These are phyloP conservation scores for Spinacia oleracea DNA, from an alignment of 179 eudicot species.

Conservation along the genomic window DNA sequence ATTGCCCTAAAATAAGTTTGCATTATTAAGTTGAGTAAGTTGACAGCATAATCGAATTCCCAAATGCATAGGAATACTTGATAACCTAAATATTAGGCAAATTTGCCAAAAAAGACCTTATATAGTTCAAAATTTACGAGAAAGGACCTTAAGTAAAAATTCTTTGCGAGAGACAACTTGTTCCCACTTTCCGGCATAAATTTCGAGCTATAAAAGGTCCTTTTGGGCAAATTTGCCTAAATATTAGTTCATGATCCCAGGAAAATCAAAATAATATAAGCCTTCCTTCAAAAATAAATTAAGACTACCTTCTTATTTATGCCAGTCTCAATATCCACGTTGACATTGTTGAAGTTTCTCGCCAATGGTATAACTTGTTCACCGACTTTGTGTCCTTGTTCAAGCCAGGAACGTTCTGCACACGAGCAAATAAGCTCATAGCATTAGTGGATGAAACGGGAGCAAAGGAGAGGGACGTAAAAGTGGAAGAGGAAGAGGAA, in stretches of 20 bases:
- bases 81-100: not conserved
- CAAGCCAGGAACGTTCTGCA: conserved; percentile 89
- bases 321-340: conserved; percentile 67
- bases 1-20: conserved; percentile 42
- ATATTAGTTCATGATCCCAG: not conserved
- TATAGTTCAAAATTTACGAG: too few species aligned
- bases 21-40: conserved; percentile 6
- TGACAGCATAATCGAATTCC: not conserved
- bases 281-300: not conserved
- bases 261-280: not conserved
- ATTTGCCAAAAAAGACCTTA: too few species aligned
- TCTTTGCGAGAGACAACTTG: too few species aligned
- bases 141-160: too few species aligned
- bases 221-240: too few species aligned
- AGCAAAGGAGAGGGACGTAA: not conserved
- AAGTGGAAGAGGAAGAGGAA: too few species aligned
- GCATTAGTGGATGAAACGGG: not conserved
- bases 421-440: conserved; percentile 3
- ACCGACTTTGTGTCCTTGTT: conserved; percentile 86
- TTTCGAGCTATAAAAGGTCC: too few species aligned
- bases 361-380: conserved; percentile 91
- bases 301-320: conserved; percentile 34
- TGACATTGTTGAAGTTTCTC: conserved; percentile 63
- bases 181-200: too few species aligned
- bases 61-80: not conserved